A percentile compares a stretch with the other conserved stretches of the same genome.
Conservation (phyloP, 108 stramenopile species). For the Schizochytrium sp. region DNA sequence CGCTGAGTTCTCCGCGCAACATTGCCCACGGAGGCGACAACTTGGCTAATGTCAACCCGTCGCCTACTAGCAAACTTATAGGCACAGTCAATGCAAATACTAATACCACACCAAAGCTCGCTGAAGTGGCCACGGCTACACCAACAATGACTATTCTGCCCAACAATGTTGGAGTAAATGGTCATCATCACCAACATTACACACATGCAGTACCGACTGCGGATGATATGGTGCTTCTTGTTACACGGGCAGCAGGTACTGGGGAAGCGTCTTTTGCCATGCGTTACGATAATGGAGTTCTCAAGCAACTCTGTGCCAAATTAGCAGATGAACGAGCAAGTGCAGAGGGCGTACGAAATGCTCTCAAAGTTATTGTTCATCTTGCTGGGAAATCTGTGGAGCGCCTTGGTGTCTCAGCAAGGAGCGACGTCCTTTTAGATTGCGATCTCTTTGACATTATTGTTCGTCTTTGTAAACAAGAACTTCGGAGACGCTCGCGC, state of each 20-base stretch:
- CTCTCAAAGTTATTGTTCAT: background rate
- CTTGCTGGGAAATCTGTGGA: background rate
- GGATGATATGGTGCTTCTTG: background rate
- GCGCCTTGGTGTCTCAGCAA: conserved; percentile 21
- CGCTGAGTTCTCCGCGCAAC: too few species aligned
- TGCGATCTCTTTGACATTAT: background rate
- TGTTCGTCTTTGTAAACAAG: conserved; percentile 11
- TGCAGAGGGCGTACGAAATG: background rate
- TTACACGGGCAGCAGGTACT: background rate
- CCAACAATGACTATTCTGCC: too few species aligned
- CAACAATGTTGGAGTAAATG: too few species aligned
- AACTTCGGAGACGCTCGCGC: conserved; percentile 12
- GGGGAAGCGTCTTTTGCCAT: background rate
- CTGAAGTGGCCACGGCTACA: too few species aligned
- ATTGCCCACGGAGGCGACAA: too few species aligned
- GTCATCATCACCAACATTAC: too few species aligned
- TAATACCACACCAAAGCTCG: too few species aligned
- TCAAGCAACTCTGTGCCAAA: background rate
- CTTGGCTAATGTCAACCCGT: too few species aligned
- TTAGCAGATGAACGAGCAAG: background rate
- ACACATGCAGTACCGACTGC: background rate
- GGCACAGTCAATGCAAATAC: too few species aligned
- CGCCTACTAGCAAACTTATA: too few species aligned
- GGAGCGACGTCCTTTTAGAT: background rate
- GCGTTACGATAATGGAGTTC: background rate